phyloP scores from a whole-genome alignment of 2,329 filamentous ascomycete species.

The Furcasterigmium sp. region DNA sequence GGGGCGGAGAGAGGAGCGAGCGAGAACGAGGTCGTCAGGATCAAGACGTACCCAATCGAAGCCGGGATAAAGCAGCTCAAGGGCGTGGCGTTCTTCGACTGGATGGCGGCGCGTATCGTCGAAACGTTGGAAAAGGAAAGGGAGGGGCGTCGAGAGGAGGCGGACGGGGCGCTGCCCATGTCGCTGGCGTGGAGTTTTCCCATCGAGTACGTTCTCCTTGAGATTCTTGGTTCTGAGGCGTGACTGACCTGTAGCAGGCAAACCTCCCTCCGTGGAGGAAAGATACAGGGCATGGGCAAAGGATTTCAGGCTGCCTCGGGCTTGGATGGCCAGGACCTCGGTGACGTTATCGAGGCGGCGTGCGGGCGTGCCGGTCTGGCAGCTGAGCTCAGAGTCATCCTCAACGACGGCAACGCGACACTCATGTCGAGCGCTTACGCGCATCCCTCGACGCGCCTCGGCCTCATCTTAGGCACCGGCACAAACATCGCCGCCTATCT shows the following conservation, averaged over 20 bases:
- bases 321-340: conserved; percentile 54
- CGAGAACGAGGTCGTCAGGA: conserved; percentile 47
- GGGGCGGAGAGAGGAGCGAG: conserved; percentile 21
- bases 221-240: background rate
- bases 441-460: conserved; percentile 53
- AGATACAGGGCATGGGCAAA: conserved; percentile 60
- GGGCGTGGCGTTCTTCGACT: conserved; percentile 60
- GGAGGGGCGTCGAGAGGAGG: conserved; percentile 16
- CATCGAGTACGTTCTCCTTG: conserved; percentile 50
- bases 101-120: conserved; percentile 58
- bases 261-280: conserved; percentile 56
- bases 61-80: conserved; percentile 49
- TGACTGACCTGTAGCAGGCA: conserved; percentile 37
- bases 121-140: conserved; percentile 44
- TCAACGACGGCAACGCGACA: conserved; percentile 65
- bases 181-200: conserved; percentile 67
- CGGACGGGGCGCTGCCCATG: conserved; percentile 42
- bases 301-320: conserved; percentile 56
- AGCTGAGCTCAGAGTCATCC: conserved; percentile 53
- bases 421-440: conserved; percentile 59
- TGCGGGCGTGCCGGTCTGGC: conserved; percentile 46
- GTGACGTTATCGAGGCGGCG: conserved; percentile 49
- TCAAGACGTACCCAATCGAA: conserved; percentile 51
- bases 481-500: conserved; percentile 62
- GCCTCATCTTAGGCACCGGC: conserved; percentile 62